Conservation (phyloP, 768 basidiomycete genomes). For the Albatrellus ellisii region DNA sequence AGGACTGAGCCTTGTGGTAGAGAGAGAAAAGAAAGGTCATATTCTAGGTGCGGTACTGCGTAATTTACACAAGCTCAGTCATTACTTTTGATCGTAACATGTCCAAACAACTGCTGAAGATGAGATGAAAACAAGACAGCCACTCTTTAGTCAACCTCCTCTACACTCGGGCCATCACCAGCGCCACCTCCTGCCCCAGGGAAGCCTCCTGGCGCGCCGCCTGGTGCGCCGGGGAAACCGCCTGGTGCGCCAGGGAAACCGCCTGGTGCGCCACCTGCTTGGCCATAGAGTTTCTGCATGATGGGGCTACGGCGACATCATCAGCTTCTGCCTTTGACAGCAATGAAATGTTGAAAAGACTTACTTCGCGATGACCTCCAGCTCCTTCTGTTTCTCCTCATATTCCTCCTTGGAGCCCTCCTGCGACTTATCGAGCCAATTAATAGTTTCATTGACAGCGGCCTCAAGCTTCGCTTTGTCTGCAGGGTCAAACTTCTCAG, state of each 20-base stretch:
- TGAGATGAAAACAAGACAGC: conserved; percentile 9
- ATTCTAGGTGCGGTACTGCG: not conserved
- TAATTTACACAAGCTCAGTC: not conserved
- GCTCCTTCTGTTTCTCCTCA: conserved; percentile 84
- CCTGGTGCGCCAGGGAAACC: conserved; percentile 50
- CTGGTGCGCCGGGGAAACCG: conserved; percentile 48
- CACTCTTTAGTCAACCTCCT: conserved; percentile 68
- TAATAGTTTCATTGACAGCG: conserved; percentile 72
- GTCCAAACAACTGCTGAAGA: conserved; percentile 12
- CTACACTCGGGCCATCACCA: conserved; percentile 85
- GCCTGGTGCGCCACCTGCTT: conserved; percentile 24
- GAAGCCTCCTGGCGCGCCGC: conserved; percentile 42
- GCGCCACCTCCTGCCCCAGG: conserved; percentile 32
- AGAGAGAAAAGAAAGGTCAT: too few species aligned
- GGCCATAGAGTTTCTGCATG: conserved; percentile 57
- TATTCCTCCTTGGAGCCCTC: conserved; percentile 93
- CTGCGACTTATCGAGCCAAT: conserved; percentile 77
- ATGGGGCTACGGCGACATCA: conserved; percentile 27
- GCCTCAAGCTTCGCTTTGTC: conserved; percentile 79
- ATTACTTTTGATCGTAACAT: conserved; percentile 13
- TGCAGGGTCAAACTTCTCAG: conserved; percentile 73
- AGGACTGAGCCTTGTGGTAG: too few species aligned
- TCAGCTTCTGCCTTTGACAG: not conserved
- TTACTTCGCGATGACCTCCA: conserved; percentile 68
- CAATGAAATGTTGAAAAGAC: conserved; percentile 5